Conservation (phyloP, 2,329 filamentous ascomycete genomes). For the Penicillium sp. region DNA sequence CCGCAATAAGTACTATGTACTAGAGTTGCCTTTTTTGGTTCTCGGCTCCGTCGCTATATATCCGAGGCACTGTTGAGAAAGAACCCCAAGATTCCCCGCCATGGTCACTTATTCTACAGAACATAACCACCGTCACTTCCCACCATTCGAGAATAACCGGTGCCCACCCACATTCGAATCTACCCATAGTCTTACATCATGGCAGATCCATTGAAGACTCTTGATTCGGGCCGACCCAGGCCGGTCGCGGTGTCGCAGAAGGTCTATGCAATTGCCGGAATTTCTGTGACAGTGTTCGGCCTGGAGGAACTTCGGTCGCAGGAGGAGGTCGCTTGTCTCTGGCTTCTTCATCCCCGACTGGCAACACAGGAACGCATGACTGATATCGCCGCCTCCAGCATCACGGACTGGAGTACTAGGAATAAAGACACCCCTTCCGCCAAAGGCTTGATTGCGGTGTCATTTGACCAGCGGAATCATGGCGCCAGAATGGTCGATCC, state of each 20-base stretch:
- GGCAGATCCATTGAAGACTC: conserved; percentile 37
- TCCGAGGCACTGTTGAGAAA: too few relatives aligned
- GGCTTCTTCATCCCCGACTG: conserved; percentile 81
- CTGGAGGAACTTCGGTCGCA: conserved; percentile 66
- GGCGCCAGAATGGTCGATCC: conserved; percentile 67
- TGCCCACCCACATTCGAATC: too few relatives aligned
- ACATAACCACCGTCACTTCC: too few relatives aligned
- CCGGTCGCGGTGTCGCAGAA: conserved; percentile 57
- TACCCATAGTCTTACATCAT: too few relatives aligned
- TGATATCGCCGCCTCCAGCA: conserved; percentile 64
- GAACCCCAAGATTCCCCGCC: too few relatives aligned
- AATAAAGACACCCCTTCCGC: conserved; percentile 31
- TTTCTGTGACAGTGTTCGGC: conserved; percentile 77
- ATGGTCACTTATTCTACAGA: too few relatives aligned
- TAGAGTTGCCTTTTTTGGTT: too few relatives aligned
- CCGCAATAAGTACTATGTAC: too few relatives aligned
- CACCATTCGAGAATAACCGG: too few relatives aligned
- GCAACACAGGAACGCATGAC: conserved; percentile 70
- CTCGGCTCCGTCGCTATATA: too few relatives aligned
- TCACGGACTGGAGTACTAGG: conserved; percentile 64
- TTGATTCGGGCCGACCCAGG: conserved; percentile 29
- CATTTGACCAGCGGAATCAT: conserved; percentile 93
- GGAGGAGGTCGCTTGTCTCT: conserved; percentile 69
- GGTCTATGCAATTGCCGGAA: conserved; percentile 70
- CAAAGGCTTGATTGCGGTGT: conserved; percentile 71